phyloP scores from a whole-genome alignment of 345 rosid species.

The Ceriops decandra region DNA sequence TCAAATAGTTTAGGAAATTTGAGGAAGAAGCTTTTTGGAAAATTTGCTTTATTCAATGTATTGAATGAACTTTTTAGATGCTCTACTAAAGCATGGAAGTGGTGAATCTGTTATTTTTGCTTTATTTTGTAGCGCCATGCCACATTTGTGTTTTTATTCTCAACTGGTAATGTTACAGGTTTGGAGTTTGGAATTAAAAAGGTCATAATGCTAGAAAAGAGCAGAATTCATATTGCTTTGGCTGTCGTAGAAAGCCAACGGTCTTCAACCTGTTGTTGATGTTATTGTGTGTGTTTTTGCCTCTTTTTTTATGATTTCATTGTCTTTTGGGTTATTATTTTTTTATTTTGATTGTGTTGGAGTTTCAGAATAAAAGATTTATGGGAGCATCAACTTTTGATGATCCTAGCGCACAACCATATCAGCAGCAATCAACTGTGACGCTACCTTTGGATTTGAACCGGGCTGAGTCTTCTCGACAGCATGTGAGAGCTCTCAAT shows the following conservation, averaged over 20 bases:
- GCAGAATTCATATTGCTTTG: not conserved
- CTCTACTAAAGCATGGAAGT: too few relatives aligned
- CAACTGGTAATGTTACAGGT: too few relatives aligned
- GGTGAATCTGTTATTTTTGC: too few relatives aligned
- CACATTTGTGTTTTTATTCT: too few relatives aligned
- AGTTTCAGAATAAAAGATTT: conserved; percentile 67
- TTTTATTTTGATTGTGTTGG: conserved; percentile 21
- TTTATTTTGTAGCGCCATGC: too few relatives aligned
- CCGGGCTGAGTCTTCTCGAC: conserved; percentile 65
- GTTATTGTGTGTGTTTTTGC: not conserved
- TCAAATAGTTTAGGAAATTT: too few relatives aligned
- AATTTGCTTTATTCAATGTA: too few relatives aligned
- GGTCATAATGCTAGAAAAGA: too few relatives aligned
- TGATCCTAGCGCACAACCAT: conserved; percentile 45
- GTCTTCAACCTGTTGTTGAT: too few relatives aligned
- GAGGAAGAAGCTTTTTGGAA: too few relatives aligned
- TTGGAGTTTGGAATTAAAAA: too few relatives aligned
- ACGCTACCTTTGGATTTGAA: conserved; percentile 42
- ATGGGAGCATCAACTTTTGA: conserved; percentile 54
- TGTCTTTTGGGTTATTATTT: conserved; percentile 12
- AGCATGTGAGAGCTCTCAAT: conserved; percentile 91
- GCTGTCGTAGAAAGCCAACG: not conserved
- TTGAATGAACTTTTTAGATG: too few relatives aligned
- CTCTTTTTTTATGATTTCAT: not conserved
- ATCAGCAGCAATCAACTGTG: conserved; percentile 34